phyloP scores from a whole-genome alignment of 2,329 filamentous ascomycete genomes.

The Hymenoscyphus albidus region DNA sequence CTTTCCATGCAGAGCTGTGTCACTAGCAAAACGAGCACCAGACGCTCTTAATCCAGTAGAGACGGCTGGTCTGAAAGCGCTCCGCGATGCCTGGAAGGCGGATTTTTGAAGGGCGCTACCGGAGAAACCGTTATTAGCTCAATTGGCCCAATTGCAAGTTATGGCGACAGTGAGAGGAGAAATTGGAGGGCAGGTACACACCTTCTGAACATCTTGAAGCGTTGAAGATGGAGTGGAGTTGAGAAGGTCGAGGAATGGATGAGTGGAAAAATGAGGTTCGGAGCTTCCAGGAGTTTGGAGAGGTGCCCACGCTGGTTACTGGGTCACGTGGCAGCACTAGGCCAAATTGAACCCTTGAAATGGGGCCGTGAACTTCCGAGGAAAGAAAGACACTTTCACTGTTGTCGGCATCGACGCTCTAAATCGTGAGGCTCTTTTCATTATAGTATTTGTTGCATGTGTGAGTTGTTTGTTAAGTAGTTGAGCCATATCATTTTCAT shows the following conservation, averaged over 20 bases:
- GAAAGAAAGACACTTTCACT: not conserved
- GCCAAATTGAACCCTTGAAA: not conserved
- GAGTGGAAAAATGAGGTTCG: conserved; percentile 8
- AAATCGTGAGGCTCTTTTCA: not conserved
- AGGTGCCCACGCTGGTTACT: not conserved
- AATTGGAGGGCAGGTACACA: conserved; percentile 46
- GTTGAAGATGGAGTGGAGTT: conserved; percentile 57
- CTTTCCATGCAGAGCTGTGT: conserved; percentile 59
- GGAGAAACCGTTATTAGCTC: conserved; percentile 41
- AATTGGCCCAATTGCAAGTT: conserved; percentile 39
- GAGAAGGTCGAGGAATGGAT: conserved; percentile 7
- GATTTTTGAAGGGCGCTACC: conserved; percentile 64
- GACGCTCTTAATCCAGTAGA: conserved; percentile 53
- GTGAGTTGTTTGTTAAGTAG: not conserved
- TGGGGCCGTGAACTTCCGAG: conserved; percentile 1
- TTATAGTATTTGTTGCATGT: not conserved
- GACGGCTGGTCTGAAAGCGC: conserved; percentile 53
- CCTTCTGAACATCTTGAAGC: conserved; percentile 81
- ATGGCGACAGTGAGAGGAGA: conserved; percentile 14
- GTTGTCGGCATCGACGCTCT: not conserved
- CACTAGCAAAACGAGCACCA: conserved; percentile 50
- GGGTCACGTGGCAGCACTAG: not conserved
- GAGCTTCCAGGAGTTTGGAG: not conserved
- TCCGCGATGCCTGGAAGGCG: conserved; percentile 56
- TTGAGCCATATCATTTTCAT: not conserved